A percentile compares a stretch with the other conserved stretches of the same genome.
Conservation (phyloP, 78 protist species). For the Chrysochromulina tobinii region DNA sequence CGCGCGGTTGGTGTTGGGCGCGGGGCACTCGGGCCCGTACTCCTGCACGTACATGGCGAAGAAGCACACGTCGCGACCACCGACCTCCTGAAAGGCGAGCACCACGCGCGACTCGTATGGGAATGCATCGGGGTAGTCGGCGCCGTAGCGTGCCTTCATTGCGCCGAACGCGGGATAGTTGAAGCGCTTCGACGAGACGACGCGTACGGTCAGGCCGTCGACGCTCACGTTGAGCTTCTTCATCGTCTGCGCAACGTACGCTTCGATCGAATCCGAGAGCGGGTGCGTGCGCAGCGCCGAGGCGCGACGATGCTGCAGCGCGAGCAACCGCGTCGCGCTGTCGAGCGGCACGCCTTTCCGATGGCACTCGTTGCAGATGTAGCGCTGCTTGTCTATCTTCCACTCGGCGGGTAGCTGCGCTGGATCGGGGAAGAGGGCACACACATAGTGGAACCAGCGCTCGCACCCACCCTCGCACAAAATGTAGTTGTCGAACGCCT, state of each 20-base stretch:
- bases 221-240: background rate
- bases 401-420: background rate
- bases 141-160: background rate
- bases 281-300: background rate
- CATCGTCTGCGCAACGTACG: background rate
- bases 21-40: conserved; percentile 54
- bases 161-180: background rate
- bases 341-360: no score
- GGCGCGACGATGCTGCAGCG: background rate
- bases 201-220: background rate
- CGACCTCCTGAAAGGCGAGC: conserved; percentile 31
- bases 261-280: background rate
- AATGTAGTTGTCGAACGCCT: background rate
- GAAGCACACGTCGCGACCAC: conserved; percentile 43
- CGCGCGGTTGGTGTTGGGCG: conserved; percentile 44
- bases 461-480: background rate
- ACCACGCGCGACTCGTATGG: conserved; percentile 31
- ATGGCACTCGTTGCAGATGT: no score
- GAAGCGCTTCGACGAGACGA: background rate
- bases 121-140: background rate
- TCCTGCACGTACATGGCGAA: conserved; percentile 59
- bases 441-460: background rate
- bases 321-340: background rate
- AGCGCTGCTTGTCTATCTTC: no score
- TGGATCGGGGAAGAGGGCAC: background rate